phyloP scores from a whole-genome alignment of 805 yeast genomes.

The Zygosaccharomyces siamensis region DNA sequence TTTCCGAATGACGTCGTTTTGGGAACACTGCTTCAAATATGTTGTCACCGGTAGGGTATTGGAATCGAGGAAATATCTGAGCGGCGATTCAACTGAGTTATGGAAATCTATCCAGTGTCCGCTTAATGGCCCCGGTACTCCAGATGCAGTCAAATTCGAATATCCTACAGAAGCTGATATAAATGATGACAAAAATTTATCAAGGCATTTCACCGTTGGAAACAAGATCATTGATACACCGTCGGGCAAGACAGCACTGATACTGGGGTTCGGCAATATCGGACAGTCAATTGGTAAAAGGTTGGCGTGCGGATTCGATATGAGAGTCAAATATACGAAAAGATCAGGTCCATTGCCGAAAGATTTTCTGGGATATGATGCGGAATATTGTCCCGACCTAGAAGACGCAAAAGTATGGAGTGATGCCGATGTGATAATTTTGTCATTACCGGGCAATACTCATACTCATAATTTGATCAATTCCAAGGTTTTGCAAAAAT shows the following conservation, averaged over 20 bases:
- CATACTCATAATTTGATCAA: slow-evolving; percentile 55
- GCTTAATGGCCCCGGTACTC: background rate
- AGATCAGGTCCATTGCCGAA: slow-evolving; percentile 40
- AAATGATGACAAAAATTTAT: slow-evolving; percentile 31
- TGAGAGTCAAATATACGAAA: slow-evolving; percentile 60
- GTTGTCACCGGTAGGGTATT: slow-evolving; percentile 41
- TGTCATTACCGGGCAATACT: slow-evolving; percentile 63
- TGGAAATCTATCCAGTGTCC: background rate
- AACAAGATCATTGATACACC: slow-evolving; percentile 49
- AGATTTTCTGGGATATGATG: slow-evolving; percentile 43
- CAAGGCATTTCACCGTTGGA: slow-evolving; percentile 43
- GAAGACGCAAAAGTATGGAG: slow-evolving; percentile 38
- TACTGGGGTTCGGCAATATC: slow-evolving; percentile 73
- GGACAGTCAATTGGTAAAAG: slow-evolving; percentile 61
- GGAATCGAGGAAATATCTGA: slow-evolving; percentile 40
- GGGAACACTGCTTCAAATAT: slow-evolving; percentile 41
- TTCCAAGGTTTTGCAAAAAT: slow-evolving; percentile 40
- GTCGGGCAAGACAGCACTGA: slow-evolving; percentile 50
- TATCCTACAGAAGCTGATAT: slow-evolving; percentile 9
- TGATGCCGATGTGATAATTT: slow-evolving; percentile 50
- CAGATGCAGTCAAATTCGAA: background rate
- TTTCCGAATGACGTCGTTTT: slow-evolving; percentile 52
- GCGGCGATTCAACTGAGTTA: slow-evolving; percentile 20
- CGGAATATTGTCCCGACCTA: slow-evolving; percentile 43
- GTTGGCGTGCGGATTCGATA: slow-evolving; percentile 49